Evolutionary conservation across 1,284 basidiomycete genomes (phyloP).

Genomic region (Cryptococcus jaspeensis): DNA sequence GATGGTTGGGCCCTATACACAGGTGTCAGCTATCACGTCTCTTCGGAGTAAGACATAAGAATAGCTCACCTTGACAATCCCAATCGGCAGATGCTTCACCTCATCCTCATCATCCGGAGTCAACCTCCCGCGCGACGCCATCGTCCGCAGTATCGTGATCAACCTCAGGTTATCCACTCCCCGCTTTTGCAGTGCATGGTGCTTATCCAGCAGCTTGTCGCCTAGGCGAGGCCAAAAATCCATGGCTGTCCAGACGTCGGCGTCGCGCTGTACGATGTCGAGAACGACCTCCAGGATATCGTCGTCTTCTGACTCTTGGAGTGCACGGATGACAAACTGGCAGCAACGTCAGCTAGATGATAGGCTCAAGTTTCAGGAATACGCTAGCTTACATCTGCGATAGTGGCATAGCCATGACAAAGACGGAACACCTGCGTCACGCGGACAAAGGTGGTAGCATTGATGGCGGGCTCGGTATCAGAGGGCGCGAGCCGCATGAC

Average conservation of each 20-base stretch:
- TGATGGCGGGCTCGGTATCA: constrained; percentile 30
- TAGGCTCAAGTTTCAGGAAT: background rate
- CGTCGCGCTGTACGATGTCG: constrained; percentile 41
- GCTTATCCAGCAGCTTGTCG: constrained; percentile 38
- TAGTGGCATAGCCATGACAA: constrained; percentile 40
- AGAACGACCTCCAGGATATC: constrained; percentile 41
- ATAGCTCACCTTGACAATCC: constrained; percentile 18
- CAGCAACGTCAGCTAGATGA: background rate
- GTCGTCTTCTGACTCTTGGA: constrained; percentile 35
- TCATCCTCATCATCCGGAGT: constrained; percentile 33
- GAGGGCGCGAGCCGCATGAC: constrained; percentile 20
- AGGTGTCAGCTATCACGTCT: background rate
- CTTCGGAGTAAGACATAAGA: background rate
- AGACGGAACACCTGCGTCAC: constrained; percentile 40
- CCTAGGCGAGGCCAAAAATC: constrained; percentile 43
- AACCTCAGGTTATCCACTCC: constrained; percentile 29
- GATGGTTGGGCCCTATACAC: background rate
- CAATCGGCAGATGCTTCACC: constrained; percentile 23
- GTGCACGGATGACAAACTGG: constrained; percentile 36
- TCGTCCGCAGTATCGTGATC: constrained; percentile 25
- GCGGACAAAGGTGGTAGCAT: constrained; percentile 40
- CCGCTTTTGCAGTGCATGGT: constrained; percentile 27
- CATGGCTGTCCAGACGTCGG: constrained; percentile 47
- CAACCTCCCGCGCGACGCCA: constrained; percentile 33
- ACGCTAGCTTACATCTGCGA: constrained; percentile 32